phyloP scores from a whole-genome alignment of 169 alveolate species.

The Cryptosporidium meleagridis region DNA sequence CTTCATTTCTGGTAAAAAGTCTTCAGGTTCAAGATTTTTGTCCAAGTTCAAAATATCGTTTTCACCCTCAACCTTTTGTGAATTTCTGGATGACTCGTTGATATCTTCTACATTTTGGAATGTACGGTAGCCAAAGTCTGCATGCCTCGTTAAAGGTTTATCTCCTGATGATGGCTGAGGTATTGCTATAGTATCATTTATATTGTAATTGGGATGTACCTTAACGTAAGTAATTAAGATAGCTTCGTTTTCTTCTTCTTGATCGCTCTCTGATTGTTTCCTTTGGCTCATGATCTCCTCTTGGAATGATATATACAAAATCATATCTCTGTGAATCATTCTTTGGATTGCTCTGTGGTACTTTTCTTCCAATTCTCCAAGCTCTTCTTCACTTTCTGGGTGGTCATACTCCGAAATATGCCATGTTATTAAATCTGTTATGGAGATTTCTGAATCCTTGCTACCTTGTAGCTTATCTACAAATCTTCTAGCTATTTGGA shows the following conservation, averaged over 20 bases:
- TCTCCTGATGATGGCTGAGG: conserved; percentile 26
- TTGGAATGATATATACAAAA: conserved; percentile 44
- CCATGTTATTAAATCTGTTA: conserved; percentile 62
- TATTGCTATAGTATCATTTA: background rate
- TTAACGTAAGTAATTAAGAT: conserved; percentile 16
- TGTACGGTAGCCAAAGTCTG: conserved; percentile 67
- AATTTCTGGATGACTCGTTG: background rate
- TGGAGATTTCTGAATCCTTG: conserved; percentile 3
- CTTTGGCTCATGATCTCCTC: conserved; percentile 36
- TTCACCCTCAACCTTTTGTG: background rate
- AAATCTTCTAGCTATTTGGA: conserved; percentile 63
- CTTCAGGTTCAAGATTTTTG: conserved; percentile 44
- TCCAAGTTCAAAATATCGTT: conserved; percentile 16
- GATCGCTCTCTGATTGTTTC: background rate
- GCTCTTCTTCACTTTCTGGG: conserved; percentile 69
- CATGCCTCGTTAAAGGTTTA: conserved; percentile 41
- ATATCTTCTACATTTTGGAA: conserved; percentile 4
- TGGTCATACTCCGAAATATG: conserved; percentile 60
- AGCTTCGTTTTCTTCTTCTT: conserved; percentile 6
- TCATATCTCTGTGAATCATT: conserved; percentile 72
- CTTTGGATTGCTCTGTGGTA: conserved; percentile 58
- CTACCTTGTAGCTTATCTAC: conserved; percentile 8
- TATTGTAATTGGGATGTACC: conserved; percentile 53
- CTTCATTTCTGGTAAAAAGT: conserved; percentile 44
- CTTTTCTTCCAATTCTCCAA: conserved; percentile 25